Base-by-base conservation (phyloP, 2,329 filamentous ascomycete species). In the Colletotrichum costaricense region DNA sequence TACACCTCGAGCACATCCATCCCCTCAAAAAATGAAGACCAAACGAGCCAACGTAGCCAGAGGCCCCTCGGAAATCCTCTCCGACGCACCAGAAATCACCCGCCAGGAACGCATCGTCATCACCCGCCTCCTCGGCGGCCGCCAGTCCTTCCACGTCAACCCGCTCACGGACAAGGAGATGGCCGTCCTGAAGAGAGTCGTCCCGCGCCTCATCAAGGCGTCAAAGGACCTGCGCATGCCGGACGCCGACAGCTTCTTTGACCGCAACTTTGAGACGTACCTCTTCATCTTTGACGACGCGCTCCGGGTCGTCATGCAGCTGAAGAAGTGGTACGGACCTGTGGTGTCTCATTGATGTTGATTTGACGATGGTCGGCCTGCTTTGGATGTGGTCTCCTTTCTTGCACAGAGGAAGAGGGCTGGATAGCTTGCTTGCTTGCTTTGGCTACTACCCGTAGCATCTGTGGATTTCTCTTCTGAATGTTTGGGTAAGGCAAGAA, bases 181-280 rank as follows among this genome's bases (percentile, higher is more conserved):
- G 16, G 11, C 26, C n/a, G 26, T 46, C 12, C 26, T 63, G n/a
- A 46, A 63, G 60, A 24, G 22, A 2, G 2, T 19, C 26, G n/a
- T 52, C 42, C 42, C 42, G 42, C 24, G 49, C 26, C 28, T 63
- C 28, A 19, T 30, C 24, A 63, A 16, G 9, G 60, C 60, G 16
- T 28, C 60, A 12, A 63, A 54, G 19, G 60, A 63, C 7, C 60
- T 42, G 19, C 60, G 52, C 12, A 63, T 63, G 60, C 60, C 60
- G n/a, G 42, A 63, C n/a, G 42, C 60, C n/a, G 46, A 54, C 11
- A 26, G 60, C 26, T 63, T 63, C 42, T 63, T 49, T 4, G 19
- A 54, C 28, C 24, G 30, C 19, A 26, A 63, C n/a, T 46, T 38
- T 3, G 60, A 54, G 1, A 52, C 38, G 38, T 16, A 63, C 42